Base-by-base conservation (phyloP, 2,329 filamentous ascomycete genomes). In the Epichloe aotearoae region DNA sequence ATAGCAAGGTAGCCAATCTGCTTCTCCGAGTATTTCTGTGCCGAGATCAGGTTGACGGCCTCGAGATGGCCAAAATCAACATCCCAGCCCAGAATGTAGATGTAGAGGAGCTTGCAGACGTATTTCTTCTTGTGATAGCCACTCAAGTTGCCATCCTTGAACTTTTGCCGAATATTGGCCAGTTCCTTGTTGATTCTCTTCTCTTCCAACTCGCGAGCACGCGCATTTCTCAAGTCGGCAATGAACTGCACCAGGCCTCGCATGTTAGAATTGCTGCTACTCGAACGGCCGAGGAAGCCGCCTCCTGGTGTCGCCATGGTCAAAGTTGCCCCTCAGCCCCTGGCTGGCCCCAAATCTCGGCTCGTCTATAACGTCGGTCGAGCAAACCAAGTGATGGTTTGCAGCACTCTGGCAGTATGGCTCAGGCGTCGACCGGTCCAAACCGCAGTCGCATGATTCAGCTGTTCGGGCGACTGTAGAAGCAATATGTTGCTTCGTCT, bases 91-190 rank as follows among this genome's bases (percentile, higher is more conserved):
- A 98, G 80, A 54, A 98, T 98, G 69, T 98, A 98, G 62, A 98
- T 97, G 69, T 98, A 98, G 55, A 98, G 76, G 59, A 98, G 81
- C 82, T 98, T 98, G 87, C 93, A 98, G 58, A 98, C 93, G 66
- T 98, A 98, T 86, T 98, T 98, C 79, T 98, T 98, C 76, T 94
- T 96, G 75, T 96, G 89, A 66, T 98, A 98, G 58, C 93, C 94
- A 65, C 85, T 95, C 52, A 98, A 74, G 64, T 79, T 93, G 57
- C 89, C 90, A 67, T 93, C 87, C 78, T 95, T 95, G 75, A 97
- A 98, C 71, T 97, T 97, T 72, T 96, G 88, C 63, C 83, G 83
- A 67, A 98, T 98, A 65, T 98, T 98, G 65, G 93, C 93, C 67
- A 98, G 73, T 73, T 98, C 93, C 74, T 98, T 98, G 70, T 98